Evolutionary conservation across 495 filamentous ascomycete species (phyloP).

Genomic region (Clohesyomyces aquaticus): DNA sequence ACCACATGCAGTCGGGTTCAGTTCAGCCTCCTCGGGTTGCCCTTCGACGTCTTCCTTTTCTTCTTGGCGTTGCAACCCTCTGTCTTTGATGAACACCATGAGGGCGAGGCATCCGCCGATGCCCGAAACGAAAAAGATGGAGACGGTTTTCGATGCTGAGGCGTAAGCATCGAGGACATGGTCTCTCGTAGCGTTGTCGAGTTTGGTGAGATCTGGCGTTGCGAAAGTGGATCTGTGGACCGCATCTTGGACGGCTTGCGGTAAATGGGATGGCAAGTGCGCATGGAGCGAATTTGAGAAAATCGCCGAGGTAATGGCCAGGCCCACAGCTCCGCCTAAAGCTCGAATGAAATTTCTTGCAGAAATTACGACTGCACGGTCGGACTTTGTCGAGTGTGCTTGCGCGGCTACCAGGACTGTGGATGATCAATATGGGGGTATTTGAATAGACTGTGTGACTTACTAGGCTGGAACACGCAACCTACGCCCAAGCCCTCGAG

Average conservation of each 20-base stretch:
- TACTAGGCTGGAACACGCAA: constrained; percentile 24
- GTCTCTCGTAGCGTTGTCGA: background rate
- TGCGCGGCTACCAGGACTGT: constrained; percentile 11
- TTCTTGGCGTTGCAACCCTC: constrained; percentile 1
- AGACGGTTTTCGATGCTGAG: constrained; percentile 1
- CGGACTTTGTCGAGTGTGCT: constrained; percentile 16
- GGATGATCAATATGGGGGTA: background rate
- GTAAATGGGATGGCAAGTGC: constrained; percentile 6
- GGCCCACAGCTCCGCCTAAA: constrained; percentile 10
- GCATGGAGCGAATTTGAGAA: constrained; percentile 8
- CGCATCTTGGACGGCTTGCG: background rate
- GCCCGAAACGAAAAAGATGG: constrained; percentile 4
- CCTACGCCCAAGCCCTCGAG: constrained; percentile 17
- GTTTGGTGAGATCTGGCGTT: background rate
- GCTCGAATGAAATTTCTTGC: constrained; percentile 16
- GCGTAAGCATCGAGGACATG: constrained; percentile 3
- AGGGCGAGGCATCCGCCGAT: constrained; percentile 2
- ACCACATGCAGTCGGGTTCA: background rate
- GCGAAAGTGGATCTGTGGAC: constrained; percentile 8
- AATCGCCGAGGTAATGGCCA: constrained; percentile 12
- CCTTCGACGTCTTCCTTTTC: constrained; percentile 3
- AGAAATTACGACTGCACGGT: constrained; percentile 18
- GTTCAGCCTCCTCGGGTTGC: background rate
- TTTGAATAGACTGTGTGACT: background rate
- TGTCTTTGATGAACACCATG: constrained; percentile 10